Conservation (phyloP, 371 early-diverging fungal genomes). For the Rhizopus sp. region DNA sequence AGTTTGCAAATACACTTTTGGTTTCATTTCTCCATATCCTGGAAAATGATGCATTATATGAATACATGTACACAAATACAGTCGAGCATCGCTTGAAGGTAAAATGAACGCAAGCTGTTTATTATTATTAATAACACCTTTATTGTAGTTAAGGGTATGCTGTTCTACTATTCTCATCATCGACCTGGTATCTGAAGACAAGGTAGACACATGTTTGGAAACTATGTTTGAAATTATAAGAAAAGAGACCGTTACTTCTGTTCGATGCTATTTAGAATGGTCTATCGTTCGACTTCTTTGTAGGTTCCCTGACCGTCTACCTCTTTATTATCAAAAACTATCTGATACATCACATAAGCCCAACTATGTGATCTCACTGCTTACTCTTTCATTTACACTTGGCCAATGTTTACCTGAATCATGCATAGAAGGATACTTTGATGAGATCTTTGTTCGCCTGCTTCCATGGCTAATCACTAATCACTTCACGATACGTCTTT, state of each 20-base stretch:
- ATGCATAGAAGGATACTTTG: slow-evolving; percentile 3
- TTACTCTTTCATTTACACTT: slow-evolving; percentile 43
- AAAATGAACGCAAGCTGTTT: neutral
- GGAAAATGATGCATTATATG: slow-evolving; percentile 22
- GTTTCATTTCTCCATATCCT: slow-evolving; percentile 29
- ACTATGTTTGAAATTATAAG: slow-evolving; percentile 35
- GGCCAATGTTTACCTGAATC: slow-evolving; percentile 31
- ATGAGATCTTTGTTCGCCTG: slow-evolving; percentile 32
- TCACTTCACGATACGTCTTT: slow-evolving; percentile 45
- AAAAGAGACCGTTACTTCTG: slow-evolving; percentile 48
- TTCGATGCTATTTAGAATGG: slow-evolving; percentile 59
- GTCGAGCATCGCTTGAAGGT: slow-evolving; percentile 55
- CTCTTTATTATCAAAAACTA: slow-evolving; percentile 24
- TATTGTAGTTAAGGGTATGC: slow-evolving; percentile 49
- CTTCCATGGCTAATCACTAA: slow-evolving; percentile 48
- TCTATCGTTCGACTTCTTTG: slow-evolving; percentile 28
- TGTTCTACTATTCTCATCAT: slow-evolving; percentile 52
- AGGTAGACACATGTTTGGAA: slow-evolving; percentile 29
- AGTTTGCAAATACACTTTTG: slow-evolving; percentile 40
- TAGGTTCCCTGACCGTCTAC: slow-evolving; percentile 33
- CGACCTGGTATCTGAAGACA: slow-evolving; percentile 37
- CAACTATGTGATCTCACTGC: slow-evolving; percentile 46
- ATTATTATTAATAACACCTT: neutral
- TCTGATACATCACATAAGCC: slow-evolving; percentile 41
- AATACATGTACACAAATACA: slow-evolving; percentile 40